phyloP scores from a whole-genome alignment of 2,329 filamentous ascomycete genomes.

The Pseudogymnoascus destructans region DNA sequence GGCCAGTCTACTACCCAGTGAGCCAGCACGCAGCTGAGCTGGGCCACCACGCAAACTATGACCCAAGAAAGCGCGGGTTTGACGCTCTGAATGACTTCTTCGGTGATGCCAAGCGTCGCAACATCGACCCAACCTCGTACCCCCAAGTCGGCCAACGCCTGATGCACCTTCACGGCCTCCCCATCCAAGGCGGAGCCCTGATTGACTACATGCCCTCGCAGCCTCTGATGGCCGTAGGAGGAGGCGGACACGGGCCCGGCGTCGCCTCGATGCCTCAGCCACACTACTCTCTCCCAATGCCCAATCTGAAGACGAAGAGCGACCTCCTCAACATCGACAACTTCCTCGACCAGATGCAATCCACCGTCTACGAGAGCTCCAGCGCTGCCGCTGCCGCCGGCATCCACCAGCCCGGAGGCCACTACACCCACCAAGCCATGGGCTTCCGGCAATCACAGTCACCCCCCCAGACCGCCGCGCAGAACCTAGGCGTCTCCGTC shows the following conservation, averaged over 20 bases:
- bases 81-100: constrained; percentile 92
- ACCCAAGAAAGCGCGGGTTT: constrained; percentile 70
- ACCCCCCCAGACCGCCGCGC: constrained; percentile 29
- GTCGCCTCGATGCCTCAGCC: constrained; percentile 53
- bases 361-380: constrained; percentile 87
- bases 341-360: constrained; percentile 90
- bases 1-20: constrained; percentile 68
- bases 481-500: constrained; percentile 18
- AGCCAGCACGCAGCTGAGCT: constrained; percentile 51
- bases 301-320: constrained; percentile 80
- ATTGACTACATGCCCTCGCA: constrained; percentile 43
- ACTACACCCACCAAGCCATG: constrained; percentile 44
- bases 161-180: constrained; percentile 63
- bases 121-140: constrained; percentile 83
- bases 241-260: constrained; percentile 30
- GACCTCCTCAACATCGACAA: constrained; percentile 90
- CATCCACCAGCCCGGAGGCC: constrained; percentile 59
- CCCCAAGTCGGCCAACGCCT: constrained; percentile 81
- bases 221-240: constrained; percentile 43
- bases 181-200: constrained; percentile 41
- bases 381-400: constrained; percentile 67
- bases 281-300: constrained; percentile 75
- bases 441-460: constrained; percentile 46
- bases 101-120: constrained; percentile 78
- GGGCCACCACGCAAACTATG: constrained; percentile 46